Evolutionary conservation across 441 rosid genomes (phyloP).

Genomic region (Gossypium trilobum): DNA sequence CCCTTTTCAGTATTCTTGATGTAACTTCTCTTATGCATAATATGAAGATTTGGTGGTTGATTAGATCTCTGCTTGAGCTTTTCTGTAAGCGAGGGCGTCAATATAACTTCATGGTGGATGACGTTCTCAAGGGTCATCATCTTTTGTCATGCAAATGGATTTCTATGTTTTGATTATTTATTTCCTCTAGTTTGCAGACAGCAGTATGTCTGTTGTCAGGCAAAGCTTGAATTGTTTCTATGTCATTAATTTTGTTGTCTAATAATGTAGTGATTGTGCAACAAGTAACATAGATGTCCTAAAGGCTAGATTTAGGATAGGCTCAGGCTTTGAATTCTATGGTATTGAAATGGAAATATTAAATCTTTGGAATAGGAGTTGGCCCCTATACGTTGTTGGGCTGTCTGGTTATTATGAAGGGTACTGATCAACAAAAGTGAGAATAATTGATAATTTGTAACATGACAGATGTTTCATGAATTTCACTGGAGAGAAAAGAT

Average conservation of each 20-base stretch:
- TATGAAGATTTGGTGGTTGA: background rate
- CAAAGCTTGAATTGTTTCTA: background rate
- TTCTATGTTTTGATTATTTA: background rate
- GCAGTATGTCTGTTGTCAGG: background rate
- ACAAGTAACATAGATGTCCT: background rate
- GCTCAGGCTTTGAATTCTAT: background rate
- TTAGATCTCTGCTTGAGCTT: background rate
- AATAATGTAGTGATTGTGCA: background rate
- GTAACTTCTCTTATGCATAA: background rate
- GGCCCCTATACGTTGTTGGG: background rate
- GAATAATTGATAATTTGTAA: background rate
- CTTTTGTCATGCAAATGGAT: background rate
- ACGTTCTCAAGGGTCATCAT: background rate
- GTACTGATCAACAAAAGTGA: background rate
- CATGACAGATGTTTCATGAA: background rate
- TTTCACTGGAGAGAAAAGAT: constrained; percentile 3
- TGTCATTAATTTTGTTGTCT: background rate
- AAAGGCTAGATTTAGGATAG: background rate
- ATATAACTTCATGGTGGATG: background rate
- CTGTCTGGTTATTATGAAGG: background rate
- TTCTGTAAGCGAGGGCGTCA: background rate
- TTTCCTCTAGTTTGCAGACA: background rate
- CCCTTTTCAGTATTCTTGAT: background rate
- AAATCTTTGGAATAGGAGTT: background rate
- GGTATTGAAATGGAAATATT: background rate